Base-by-base conservation (phyloP, 2,329 filamentous ascomycete genomes). In the Zymoseptoria crescenta region DNA sequence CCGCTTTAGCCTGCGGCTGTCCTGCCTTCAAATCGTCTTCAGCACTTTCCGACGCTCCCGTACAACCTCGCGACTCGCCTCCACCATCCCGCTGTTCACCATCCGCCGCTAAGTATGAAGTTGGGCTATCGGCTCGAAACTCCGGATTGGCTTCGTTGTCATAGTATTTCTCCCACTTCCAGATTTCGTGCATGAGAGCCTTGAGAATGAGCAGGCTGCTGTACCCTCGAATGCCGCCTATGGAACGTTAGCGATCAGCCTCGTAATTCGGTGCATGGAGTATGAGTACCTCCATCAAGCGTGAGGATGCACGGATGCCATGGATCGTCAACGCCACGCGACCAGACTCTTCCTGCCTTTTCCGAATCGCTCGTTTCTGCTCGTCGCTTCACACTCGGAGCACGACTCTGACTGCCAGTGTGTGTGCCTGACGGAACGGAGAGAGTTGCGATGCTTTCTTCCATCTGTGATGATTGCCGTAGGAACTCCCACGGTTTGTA, bases 281-380 rank as follows among this genome's bases (percentile, higher is more conserved):
- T 24, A 24, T 4, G 4, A 24, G 24, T 24, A 41, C 79, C 79
- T 54, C 79, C 79, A 69, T 81, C 74, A 49, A 79, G 67, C 0
- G 77, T 78, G 56, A 80, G 65, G 49, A 80, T 79, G 41, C 76
- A 73, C 56, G 78, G 76, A 55, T 77, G 74, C 78, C 78, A 80
- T 51, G 77, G 73, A 65, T 78, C 77, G 20, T 76, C 71, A 4
- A 79, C 65, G 13, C 67, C 64, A 60, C 69, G 66, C 49, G 75
- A 73, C 78, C 78, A 80, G 41, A 72, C 70, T 54, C 72, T 68
- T 19, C 77, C 77, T 10, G 75, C 72, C 64, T 75, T 71, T 56
- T 70, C 67, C 27, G 67, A 76, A 62, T 77, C 75, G 49, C 69
- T 65, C 28, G 69, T 72, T 56, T 72, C 69, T 60, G 65, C 66